Percentiles rank a stretch among this genome's conserved stretches.
These are phyloP conservation scores for Yarrowia sp. DNA, from an alignment of 805 yeast species.

Conservation along the genomic window DNA sequence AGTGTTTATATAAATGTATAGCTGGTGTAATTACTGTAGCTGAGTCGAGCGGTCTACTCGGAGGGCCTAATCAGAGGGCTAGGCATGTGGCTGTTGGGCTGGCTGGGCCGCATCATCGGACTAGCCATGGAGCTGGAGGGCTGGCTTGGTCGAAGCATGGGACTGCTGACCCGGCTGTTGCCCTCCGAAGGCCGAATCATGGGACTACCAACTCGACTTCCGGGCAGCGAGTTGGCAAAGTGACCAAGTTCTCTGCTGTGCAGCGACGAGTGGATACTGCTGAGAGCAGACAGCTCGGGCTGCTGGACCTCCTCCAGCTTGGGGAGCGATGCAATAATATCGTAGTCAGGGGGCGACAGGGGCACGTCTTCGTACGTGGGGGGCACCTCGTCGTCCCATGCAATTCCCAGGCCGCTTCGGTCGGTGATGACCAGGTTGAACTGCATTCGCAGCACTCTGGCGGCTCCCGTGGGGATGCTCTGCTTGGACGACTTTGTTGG, in stretches of 20 bases:
- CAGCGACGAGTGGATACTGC: conserved; percentile 29
- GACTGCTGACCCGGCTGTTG: conserved; percentile 13
- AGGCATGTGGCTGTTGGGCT: conserved; percentile 25
- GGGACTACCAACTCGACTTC: conserved; percentile 36
- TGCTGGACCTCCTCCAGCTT: conserved; percentile 44
- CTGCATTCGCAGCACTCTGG: conserved; percentile 93
- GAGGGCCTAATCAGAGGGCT: conserved; percentile 25
- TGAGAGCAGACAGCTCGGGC: conserved; percentile 31
- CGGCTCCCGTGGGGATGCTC: conserved; percentile 77
- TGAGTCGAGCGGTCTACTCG: conserved; percentile 1
- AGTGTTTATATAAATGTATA: conserved; percentile 14
- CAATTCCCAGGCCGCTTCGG: conserved; percentile 91
- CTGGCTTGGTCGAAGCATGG: conserved; percentile 31
- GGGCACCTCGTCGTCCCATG: conserved; percentile 99
- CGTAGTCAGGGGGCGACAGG: conserved; percentile 86
- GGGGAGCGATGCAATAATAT: conserved; percentile 46
- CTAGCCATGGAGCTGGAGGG: conserved; percentile 33
- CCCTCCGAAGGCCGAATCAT: conserved; percentile 26
- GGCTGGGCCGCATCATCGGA: conserved; percentile 29
- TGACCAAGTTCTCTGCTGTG: conserved; percentile 30
- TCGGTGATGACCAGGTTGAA: conserved; percentile 84
- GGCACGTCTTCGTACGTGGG: conserved; percentile 92
- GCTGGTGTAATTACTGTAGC: not conserved
- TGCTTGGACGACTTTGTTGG: conserved; percentile 46
- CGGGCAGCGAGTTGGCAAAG: conserved; percentile 33